A percentile compares a stretch with the other conserved stretches of the same genome.
These are phyloP conservation scores for Sarcodon sp. DNA, from an alignment of 768 basidiomycete genomes.

Conservation along the genomic window DNA sequence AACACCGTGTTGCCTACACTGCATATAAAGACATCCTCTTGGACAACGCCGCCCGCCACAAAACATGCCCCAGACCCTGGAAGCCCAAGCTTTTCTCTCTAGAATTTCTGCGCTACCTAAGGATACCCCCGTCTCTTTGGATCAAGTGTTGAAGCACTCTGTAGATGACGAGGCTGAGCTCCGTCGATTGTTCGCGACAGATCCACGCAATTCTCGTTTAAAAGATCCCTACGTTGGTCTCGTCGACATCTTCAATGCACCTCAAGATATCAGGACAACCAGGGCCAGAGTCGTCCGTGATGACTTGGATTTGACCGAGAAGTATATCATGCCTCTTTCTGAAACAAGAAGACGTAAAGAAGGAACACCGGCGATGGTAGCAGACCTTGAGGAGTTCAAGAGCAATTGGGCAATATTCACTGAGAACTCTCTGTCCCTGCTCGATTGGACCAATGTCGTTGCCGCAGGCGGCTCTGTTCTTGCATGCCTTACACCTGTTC, in stretches of 20 bases:
- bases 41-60: not conserved
- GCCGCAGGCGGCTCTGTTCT: slow-evolving; percentile 49
- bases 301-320: slow-evolving; percentile 29
- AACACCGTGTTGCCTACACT: too few species aligned
- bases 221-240: slow-evolving; percentile 40
- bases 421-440: slow-evolving; percentile 46
- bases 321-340: slow-evolving; percentile 42
- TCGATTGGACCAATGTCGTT: slow-evolving; percentile 51
- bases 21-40: too few species aligned
- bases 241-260: slow-evolving; percentile 44
- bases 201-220: slow-evolving; percentile 31
- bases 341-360: slow-evolving; percentile 31
- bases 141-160: slow-evolving; percentile 34
- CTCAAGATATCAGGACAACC: slow-evolving; percentile 32
- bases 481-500: slow-evolving; percentile 40
- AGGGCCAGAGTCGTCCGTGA: slow-evolving; percentile 33
- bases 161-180: slow-evolving; percentile 44
- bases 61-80: slow-evolving; percentile 14
- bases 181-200: slow-evolving; percentile 41
- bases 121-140: slow-evolving; percentile 21
- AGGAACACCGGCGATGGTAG: slow-evolving; percentile 34
- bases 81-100: slow-evolving; percentile 15
- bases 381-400: slow-evolving; percentile 42
- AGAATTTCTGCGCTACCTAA: slow-evolving; percentile 12
- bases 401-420: slow-evolving; percentile 53